Percentiles rank a stretch among this genome's conserved stretches.
These are phyloP conservation scores for Boletus smithii DNA, from an alignment of 1,284 basidiomycete genomes.

Conservation along the genomic window DNA sequence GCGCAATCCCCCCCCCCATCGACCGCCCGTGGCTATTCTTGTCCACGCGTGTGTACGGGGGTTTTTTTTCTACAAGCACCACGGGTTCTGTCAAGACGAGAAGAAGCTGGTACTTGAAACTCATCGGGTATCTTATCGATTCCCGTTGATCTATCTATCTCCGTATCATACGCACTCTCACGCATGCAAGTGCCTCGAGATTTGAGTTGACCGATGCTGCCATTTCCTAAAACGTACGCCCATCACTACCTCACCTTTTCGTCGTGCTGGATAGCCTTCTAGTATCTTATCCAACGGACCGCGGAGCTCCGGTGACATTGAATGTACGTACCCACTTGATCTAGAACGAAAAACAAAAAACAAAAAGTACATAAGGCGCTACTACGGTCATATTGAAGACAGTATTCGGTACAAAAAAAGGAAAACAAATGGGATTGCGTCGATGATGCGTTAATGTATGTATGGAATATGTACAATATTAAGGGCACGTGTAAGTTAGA, in stretches of 20 bases:
- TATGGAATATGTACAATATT: constrained; percentile 37
- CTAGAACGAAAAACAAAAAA: constrained; percentile 1
- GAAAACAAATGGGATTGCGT: constrained; percentile 25
- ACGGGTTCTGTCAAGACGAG: constrained; percentile 8
- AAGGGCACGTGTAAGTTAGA: constrained; percentile 38
- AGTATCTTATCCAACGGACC: constrained; percentile 18
- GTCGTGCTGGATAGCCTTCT: constrained; percentile 12
- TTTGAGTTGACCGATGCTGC: constrained; percentile 16
- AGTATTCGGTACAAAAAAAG: constrained; percentile 29
- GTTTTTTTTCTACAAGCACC: too few relatives aligned
- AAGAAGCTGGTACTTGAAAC: constrained; percentile 8
- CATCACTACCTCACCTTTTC: neutral
- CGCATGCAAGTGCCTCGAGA: constrained; percentile 18
- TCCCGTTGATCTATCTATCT: constrained; percentile 27
- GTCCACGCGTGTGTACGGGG: constrained; percentile 3
- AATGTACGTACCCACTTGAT: constrained; percentile 14
- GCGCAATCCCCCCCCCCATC: constrained; percentile 2
- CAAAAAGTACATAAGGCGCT: constrained; percentile 32
- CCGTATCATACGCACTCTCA: constrained; percentile 6
- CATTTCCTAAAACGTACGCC: constrained; percentile 13
- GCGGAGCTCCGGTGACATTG: constrained; percentile 30
- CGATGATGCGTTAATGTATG: constrained; percentile 35
- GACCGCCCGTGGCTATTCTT: constrained; percentile 19
- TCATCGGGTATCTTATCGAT: constrained; percentile 34
- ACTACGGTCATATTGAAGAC: constrained; percentile 22